Evolutionary conservation across 2,329 filamentous ascomycete species (phyloP), one percentile per base, ranked within the genome.

Genomic region (Penicillium sp.): DNA sequence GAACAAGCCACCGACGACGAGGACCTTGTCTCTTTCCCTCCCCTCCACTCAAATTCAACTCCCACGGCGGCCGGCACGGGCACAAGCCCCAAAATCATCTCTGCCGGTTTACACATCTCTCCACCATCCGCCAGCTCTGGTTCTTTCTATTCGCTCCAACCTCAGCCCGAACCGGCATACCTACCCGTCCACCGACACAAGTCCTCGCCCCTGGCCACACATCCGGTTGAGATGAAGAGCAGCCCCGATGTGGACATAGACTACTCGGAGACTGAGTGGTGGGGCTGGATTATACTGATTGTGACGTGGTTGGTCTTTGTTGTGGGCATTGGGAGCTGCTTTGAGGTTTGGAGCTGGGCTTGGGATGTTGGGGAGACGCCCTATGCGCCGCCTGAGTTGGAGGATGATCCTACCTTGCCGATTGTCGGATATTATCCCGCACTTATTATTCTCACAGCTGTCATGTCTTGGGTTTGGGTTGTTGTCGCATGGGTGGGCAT

Each of bases 401-500:
- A 97, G 74, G 92, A 97, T 74, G 94, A 99, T 75, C 88, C 90
- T 7, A 97, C 93, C 2, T 76, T 99, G 67, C 94, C 94, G 3
- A 96, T 99, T 68, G 90, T 95, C 11, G 94, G 95, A 10, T 99
- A 99, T 75, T 99, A 99, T 76, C 94, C 94, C 25, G 91, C 92
- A 11, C 78, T 99, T 68, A 90, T 97, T 63, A 94, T 97, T 57
- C 79, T 97, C 65, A 97, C 93, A 4, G 88, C 87, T 47, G 90
- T 99, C 29, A 97, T 99, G 90, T 92, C 92, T 19, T 99, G 94
- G 94, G 91, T 97, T 6, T 99, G 94, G 94, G 94, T 97, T 19
- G 86, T 96, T 13, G 87, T 95, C 57, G 94, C 95, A 11, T 99
- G 94, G 94, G 88, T 97, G 48, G 94, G 94, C 25, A 97, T 99